Conservation (phyloP, 257 asterid genomes). For the Scutellaria galericulata region DNA sequence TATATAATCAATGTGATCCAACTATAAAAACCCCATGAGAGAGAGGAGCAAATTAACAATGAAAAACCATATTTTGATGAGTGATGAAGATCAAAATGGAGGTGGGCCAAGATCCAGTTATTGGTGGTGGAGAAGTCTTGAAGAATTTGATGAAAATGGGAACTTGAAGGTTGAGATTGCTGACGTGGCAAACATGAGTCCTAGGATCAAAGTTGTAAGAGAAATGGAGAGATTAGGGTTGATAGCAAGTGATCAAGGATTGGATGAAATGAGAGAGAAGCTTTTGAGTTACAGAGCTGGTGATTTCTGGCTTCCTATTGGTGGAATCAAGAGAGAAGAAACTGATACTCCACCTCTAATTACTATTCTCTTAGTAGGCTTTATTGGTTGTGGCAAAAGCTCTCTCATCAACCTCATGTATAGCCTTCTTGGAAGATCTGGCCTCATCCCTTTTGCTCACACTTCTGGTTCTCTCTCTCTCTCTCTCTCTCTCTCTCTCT, state of each 20-base stretch:
- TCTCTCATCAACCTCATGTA: conserved; percentile 68
- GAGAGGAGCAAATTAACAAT: conserved; percentile 25
- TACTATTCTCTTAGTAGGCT: conserved; percentile 55
- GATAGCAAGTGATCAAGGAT: conserved; percentile 53
- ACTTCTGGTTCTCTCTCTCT: conserved; percentile 51
- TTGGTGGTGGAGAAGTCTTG: conserved; percentile 63
- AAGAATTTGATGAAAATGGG: conserved; percentile 64
- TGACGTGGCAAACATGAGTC: conserved; percentile 54
- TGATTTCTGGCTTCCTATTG: conserved; percentile 71
- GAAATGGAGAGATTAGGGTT: conserved; percentile 77
- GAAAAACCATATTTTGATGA: conserved; percentile 43
- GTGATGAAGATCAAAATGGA: conserved; percentile 58
- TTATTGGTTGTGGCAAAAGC: conserved; percentile 62
- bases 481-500: neutral
- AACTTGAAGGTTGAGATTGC: conserved; percentile 52
- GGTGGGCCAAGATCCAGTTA: conserved; percentile 34
- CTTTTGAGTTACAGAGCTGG: conserved; percentile 62
- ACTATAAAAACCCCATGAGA: neutral
- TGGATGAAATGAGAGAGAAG: conserved; percentile 60
- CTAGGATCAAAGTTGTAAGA: conserved; percentile 54
- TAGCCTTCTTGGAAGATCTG: conserved; percentile 72
- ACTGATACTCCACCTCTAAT: conserved; percentile 53
- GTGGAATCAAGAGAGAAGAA: conserved; percentile 68
- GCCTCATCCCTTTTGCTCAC: conserved; percentile 78
- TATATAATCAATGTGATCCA: neutral